Evolutionary conservation across 2,329 filamentous ascomycete genomes (phyloP), one percentile per base, ranked within the genome.

Genomic region (Pestalotiopsis sp.): DNA sequence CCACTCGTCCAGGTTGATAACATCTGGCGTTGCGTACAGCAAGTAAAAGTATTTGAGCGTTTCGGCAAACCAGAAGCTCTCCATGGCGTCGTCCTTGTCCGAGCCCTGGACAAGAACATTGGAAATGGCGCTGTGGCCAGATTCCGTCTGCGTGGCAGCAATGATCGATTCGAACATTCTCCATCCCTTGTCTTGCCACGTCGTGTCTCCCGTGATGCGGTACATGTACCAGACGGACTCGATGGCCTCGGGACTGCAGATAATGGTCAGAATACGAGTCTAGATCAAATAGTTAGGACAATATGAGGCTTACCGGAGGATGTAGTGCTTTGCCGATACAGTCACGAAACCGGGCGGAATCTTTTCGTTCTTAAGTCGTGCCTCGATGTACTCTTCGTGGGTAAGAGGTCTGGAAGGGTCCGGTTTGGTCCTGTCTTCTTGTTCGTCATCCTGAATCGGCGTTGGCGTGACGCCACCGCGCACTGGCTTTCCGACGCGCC

Each of bases 41-140:
- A 97, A 80, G 78, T 94, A 97, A 73, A 96, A 97, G 77, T 97
- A 97, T 84, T 97, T 98, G 74, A 97, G 83, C 56, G 94, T 97
- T 85, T 97, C 94, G 3, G 92, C 92, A 70, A 94, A 84, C 93
- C 94, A 97, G 80, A 97, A 97, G 76, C 92, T 95, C 82, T 97
- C 92, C 92, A 95, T 95, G 73, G 85, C 84, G 78, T 94, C 88
- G 52, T 80, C 77, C 67, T 85, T 81, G 11, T 74, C 75, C 1
- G 84, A 80, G 20, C 84, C 78, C 1, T 79, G 69, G 5, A 71
- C 68, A 27, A 85, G 80, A 13, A 95, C 91, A 75, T 93, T 88
- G 62, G 84, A 80, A 67, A 96, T 88, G 49, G 92, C 93, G 12
- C 89, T 91, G 80, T 94, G 90, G 9, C 90, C 93, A 63, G 87